phyloP scores from a whole-genome alignment of 345 rosid species.

The Eucalyptus albens region DNA sequence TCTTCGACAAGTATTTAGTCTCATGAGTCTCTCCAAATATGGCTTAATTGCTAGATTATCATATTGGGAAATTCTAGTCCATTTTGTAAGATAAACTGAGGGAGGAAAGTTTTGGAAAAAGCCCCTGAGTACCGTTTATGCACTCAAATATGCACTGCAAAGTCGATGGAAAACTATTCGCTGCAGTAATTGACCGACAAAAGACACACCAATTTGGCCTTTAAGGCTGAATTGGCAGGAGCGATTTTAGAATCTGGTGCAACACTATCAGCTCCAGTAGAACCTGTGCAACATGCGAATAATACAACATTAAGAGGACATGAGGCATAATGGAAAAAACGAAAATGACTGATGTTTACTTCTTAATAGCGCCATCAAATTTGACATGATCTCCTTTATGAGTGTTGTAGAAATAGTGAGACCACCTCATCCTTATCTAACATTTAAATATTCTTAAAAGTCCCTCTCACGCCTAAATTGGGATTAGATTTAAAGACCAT shows the following conservation, averaged over 20 bases:
- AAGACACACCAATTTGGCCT: conserved; percentile 33
- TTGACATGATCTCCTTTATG: too few species aligned
- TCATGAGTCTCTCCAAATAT: neutral
- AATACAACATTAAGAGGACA: neutral
- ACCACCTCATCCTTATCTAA: neutral
- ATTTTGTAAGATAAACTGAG: neutral
- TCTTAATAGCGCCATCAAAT: neutral
- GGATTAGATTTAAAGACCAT: neutral
- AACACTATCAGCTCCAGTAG: conserved; percentile 37
- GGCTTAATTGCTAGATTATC: neutral
- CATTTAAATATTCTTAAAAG: neutral
- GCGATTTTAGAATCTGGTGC: conserved; percentile 48
- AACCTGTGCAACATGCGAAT: conserved; percentile 34
- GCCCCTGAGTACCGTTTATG: conserved; percentile 57
- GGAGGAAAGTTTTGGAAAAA: neutral
- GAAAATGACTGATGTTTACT: neutral
- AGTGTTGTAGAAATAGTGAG: neutral
- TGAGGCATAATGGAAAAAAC: neutral
- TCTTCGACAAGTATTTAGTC: neutral
- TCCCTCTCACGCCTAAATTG: neutral
- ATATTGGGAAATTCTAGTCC: neutral
- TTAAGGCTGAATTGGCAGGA: conserved; percentile 61
- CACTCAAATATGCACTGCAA: conserved; percentile 92
- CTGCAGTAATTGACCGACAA: conserved; percentile 71
- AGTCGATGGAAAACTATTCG: conserved; percentile 85